Conservation (phyloP, 129 eudicot genomes). For the Calendula officinalis region DNA sequence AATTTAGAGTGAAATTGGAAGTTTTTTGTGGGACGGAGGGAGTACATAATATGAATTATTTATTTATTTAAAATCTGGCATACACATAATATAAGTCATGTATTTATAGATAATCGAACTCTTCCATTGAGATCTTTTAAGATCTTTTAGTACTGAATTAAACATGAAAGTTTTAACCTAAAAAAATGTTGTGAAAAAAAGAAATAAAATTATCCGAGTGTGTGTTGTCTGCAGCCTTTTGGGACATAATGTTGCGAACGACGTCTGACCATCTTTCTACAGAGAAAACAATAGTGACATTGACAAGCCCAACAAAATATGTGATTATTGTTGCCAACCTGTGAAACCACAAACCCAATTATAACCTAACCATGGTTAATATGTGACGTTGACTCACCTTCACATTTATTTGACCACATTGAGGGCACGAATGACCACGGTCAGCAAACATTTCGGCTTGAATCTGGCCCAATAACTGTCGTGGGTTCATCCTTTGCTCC, state of each 20-base stretch:
- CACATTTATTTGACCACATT: conserved; percentile 54
- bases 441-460: conserved; percentile 39
- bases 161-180: not conserved
- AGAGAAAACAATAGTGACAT: conserved; percentile 70
- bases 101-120: no score
- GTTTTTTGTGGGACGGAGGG: no score
- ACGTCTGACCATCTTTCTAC: conserved; percentile 59
- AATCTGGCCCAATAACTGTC: conserved; percentile 47
- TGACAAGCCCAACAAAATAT: conserved; percentile 87
- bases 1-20: no score
- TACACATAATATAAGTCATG: no score
- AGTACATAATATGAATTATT: no score
- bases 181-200: not conserved
- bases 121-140: no score
- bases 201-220: conserved; percentile 35
- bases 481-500: conserved; percentile 59
- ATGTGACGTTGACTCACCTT: conserved; percentile 43
- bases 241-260: conserved; percentile 68
- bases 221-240: conserved; percentile 87
- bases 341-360: not conserved
- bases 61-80: no score
- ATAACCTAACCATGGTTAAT: not conserved
- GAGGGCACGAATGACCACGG: conserved; percentile 60
- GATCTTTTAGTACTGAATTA: no score
- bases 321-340: conserved; percentile 88